A percentile compares a stretch with the other conserved stretches of the same genome.
phyloP scores from a whole-genome alignment of 2,329 filamentous ascomycete genomes.

The Capronia americana region DNA sequence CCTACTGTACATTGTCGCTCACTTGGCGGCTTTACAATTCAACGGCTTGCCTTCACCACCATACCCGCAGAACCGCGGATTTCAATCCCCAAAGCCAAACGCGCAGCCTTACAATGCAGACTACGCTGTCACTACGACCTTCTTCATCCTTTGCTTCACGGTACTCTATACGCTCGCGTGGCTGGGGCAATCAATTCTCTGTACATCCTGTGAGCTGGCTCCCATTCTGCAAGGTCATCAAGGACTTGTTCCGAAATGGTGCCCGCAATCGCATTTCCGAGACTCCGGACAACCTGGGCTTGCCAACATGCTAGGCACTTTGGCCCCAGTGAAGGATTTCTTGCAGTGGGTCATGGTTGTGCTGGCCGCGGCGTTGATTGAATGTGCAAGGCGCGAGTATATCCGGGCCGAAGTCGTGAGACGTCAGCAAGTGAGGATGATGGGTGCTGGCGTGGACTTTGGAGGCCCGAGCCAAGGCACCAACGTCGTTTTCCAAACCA shows the following conservation, averaged over 20 bases:
- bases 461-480: conserved; percentile 20
- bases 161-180: conserved; percentile 31
- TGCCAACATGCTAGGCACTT: conserved; percentile 61
- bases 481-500: not conserved
- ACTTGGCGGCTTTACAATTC: conserved; percentile 35
- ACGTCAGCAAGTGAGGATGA: conserved; percentile 15
- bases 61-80: conserved; percentile 3
- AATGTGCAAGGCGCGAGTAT: conserved; percentile 35
- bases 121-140: conserved; percentile 28
- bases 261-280: conserved; percentile 35
- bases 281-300: conserved; percentile 36
- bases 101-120: conserved; percentile 24
- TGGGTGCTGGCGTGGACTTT: conserved; percentile 30
- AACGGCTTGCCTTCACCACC: conserved; percentile 29
- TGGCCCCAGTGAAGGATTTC: conserved; percentile 42
- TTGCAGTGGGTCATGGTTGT: conserved; percentile 34
- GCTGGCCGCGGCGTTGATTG: conserved; percentile 25
- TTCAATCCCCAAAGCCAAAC: conserved; percentile 1
- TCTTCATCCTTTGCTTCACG: conserved; percentile 30
- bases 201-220: conserved; percentile 35
- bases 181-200: conserved; percentile 32
- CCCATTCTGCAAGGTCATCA: conserved; percentile 34
- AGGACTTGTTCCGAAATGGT: conserved; percentile 34
- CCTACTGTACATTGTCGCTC: conserved; percentile 29
- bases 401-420: conserved; percentile 26